Conservation (phyloP, 768 basidiomycete genomes). For the Strobilomyces dryophilus region DNA sequence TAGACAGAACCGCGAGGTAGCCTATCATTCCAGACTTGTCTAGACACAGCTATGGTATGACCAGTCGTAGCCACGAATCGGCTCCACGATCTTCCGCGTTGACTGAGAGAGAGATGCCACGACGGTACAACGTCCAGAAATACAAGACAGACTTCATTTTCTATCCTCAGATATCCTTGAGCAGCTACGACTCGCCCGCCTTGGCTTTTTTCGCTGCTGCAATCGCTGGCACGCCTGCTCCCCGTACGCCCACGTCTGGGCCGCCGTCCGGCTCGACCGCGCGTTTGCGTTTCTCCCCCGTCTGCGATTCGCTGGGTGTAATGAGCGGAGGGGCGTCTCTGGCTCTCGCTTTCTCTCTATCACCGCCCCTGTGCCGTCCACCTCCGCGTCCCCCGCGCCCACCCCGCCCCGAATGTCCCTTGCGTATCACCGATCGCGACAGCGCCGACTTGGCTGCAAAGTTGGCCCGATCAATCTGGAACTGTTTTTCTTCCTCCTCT, state of each 20-base stretch:
- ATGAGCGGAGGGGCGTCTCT: conserved; percentile 18
- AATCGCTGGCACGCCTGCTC: conserved; percentile 51
- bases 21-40: too few species aligned
- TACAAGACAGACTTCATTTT: conserved; percentile 7
- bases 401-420: conserved; percentile 37
- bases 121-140: conserved; percentile 4
- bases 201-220: conserved; percentile 39
- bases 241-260: conserved; percentile 61
- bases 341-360: conserved; percentile 15
- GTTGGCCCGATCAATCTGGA: conserved; percentile 73
- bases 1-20: too few species aligned
- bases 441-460: conserved; percentile 52
- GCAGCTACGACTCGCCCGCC: conserved; percentile 30
- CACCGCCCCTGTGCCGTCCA: conserved; percentile 25
- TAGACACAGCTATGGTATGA: too few species aligned
- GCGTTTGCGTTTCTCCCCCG: conserved; percentile 75
- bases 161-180: background rate
- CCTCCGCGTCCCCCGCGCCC: conserved; percentile 35
- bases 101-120: too few species aligned
- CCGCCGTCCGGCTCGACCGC: conserved; percentile 77
- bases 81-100: too few species aligned
- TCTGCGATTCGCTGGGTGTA: conserved; percentile 38
- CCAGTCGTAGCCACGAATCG: too few species aligned
- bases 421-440: conserved; percentile 37
- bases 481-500: conserved; percentile 72